Evolutionary conservation across 2,329 filamentous ascomycete species (phyloP), one percentile per base, ranked within the genome.

Genomic region (Periconia sp.): DNA sequence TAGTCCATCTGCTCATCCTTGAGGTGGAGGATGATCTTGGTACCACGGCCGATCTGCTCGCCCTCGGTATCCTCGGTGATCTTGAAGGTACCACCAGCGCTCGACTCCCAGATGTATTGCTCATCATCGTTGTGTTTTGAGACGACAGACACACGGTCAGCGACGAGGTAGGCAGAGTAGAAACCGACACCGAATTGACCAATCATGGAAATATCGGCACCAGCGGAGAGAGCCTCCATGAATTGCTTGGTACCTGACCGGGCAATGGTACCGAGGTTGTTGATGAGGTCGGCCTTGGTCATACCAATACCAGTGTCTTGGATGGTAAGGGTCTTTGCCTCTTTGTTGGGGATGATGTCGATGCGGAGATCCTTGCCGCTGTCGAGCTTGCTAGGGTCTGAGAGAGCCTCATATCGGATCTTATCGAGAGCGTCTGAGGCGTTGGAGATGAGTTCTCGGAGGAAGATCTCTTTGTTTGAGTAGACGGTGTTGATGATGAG

Each of bases 401-500:
- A 96, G 71, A 99, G 86, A 66, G 94, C 86, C 85, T 97, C 91
- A 86, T 99, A 99, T 79, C 94, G 89, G 79, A 99, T 96, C 90
- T 99, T 99, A 89, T 99, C 94, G 71, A 99, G 86, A 58, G 94
- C 94, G 89, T 99, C 94, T 73, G 93, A 97, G 76, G 89, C 89
- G 82, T 99, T 99, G 82, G 94, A 97, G 75, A 99, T 91, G 71
- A 99, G 77, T 83, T 99, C 94, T 89, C 94, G 85, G 73, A 99
- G 83, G 88, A 99, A 99, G 77, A 99, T 97, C 83, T 97, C 94
- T 86, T 99, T 99, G 89, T 99, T 99, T 71, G 92, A 97, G 86
- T 97, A 99, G 83, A 99, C 94, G 66, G 94, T 97, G 90, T 99
- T 99, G 87, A 99, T 99, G 82, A 99, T 99, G 78, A 99, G 90